phyloP scores from a whole-genome alignment of 2,329 filamentous ascomycete species.

The Bipolaris gigantea region DNA sequence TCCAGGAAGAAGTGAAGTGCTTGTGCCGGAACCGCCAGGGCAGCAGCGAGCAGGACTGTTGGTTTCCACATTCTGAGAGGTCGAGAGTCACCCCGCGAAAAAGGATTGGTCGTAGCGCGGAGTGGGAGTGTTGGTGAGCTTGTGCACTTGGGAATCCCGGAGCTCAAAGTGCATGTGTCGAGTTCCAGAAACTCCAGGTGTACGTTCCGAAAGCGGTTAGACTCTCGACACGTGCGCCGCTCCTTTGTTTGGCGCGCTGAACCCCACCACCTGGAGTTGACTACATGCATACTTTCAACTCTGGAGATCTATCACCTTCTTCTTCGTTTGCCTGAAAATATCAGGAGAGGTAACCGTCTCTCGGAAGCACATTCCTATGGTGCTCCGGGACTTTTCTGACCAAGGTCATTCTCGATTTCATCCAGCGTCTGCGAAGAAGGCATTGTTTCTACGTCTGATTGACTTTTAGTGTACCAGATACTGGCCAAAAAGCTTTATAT shows the following conservation, averaged over 20 bases:
- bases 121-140: constrained; percentile 20
- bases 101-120: constrained; percentile 21
- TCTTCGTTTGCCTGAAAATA: not conserved
- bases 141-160: constrained; percentile 26
- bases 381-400: too few species aligned
- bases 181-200: constrained; percentile 28
- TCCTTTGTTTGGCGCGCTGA: constrained; percentile 11
- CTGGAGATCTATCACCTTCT: not conserved
- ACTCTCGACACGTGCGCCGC: constrained; percentile 20
- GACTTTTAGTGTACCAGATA: too few species aligned
- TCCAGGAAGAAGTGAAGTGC: constrained; percentile 97
- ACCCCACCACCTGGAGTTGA: not conserved
- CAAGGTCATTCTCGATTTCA: too few species aligned
- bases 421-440: too few species aligned
- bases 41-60: constrained; percentile 67
- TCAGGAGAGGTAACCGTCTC: not conserved
- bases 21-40: constrained; percentile 64
- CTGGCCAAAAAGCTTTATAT: too few species aligned
- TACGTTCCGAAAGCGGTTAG: constrained; percentile 29
- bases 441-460: too few species aligned
- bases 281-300: not conserved
- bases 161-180: constrained; percentile 27
- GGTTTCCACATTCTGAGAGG: constrained; percentile 39
- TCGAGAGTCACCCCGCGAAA: constrained; percentile 22
- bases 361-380: too few species aligned